phyloP scores from a whole-genome alignment of 192 early-diverging fungal species.

The Geranomyces variabilis region DNA sequence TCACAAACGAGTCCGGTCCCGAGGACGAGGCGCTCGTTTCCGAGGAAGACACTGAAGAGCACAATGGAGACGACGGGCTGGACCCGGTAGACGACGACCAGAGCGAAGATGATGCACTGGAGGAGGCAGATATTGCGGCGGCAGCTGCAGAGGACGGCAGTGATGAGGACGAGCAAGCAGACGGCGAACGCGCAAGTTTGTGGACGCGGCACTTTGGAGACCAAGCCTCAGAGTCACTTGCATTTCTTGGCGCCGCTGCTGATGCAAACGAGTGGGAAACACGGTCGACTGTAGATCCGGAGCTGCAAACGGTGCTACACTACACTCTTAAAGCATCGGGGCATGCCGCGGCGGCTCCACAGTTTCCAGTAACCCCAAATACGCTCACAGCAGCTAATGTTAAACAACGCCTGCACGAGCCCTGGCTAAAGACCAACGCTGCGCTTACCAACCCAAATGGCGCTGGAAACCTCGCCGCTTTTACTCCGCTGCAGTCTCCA shows the following conservation, averaged over 20 bases:
- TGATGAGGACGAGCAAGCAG: constrained; percentile 7
- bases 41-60: not conserved
- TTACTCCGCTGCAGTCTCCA: constrained; percentile 36
- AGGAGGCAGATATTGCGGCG: constrained; percentile 1
- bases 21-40: constrained; percentile 3
- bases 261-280: constrained; percentile 49
- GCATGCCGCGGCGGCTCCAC: not conserved
- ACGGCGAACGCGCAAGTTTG: constrained; percentile 6
- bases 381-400: constrained; percentile 5
- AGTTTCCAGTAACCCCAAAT: not conserved
- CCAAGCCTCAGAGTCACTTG: constrained; percentile 34
- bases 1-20: not conserved
- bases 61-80: not conserved
- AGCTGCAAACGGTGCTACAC: constrained; percentile 37
- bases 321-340: not conserved
- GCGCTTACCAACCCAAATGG: not conserved
- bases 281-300: constrained; percentile 29
- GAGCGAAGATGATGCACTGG: not conserved
- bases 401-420: constrained; percentile 23
- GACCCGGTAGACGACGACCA: constrained; percentile 9
- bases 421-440: constrained; percentile 21
- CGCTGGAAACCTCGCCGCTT: not conserved
- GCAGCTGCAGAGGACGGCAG: not conserved
- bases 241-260: constrained; percentile 27
- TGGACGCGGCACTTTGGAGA: constrained; percentile 48